These are phyloP conservation scores for Noccaea bulbosa DNA, from an alignment of 345 rosid species.

Conservation along the genomic window DNA sequence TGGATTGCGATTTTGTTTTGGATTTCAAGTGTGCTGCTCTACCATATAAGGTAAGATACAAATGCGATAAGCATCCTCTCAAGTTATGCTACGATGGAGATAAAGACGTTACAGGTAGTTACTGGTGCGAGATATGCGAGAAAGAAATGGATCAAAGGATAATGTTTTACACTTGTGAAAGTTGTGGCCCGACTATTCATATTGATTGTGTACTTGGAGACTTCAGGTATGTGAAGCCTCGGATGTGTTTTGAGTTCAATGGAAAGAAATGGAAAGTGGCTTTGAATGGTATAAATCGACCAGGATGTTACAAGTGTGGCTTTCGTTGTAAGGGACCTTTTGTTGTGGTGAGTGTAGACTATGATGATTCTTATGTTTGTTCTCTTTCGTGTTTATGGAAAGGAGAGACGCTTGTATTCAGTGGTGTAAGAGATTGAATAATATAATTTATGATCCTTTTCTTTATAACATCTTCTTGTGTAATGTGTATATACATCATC, in stretches of 20 bases:
- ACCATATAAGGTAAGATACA: conserved; percentile 6
- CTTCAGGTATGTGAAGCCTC: conserved; percentile 21
- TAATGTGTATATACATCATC: not conserved
- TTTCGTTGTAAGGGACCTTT: conserved; percentile 27
- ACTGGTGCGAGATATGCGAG: conserved; percentile 31
- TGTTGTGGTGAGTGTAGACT: not conserved
- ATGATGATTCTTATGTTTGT: conserved; percentile 6
- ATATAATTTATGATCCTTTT: not conserved
- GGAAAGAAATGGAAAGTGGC: conserved; percentile 20
- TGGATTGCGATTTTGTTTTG: conserved; percentile 32
- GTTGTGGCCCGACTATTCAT: conserved; percentile 15
- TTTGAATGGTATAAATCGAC: conserved; percentile 30
- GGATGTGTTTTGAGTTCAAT: conserved; percentile 10
- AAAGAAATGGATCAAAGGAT: conserved; percentile 1
- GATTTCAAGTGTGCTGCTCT: conserved; percentile 6
- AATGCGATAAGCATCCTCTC: conserved; percentile 24
- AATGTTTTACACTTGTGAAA: conserved; percentile 29
- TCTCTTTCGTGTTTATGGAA: conserved; percentile 27
- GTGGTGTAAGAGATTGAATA: not conserved
- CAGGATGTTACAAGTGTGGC: conserved; percentile 33
- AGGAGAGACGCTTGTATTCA: conserved; percentile 4
- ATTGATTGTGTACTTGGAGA: conserved; percentile 23
- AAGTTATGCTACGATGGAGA: conserved; percentile 24
- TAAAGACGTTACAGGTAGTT: not conserved
- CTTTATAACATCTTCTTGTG: not conserved